Base-by-base conservation (phyloP, 805 yeast genomes). In the Saturnispora ahearnii region DNA sequence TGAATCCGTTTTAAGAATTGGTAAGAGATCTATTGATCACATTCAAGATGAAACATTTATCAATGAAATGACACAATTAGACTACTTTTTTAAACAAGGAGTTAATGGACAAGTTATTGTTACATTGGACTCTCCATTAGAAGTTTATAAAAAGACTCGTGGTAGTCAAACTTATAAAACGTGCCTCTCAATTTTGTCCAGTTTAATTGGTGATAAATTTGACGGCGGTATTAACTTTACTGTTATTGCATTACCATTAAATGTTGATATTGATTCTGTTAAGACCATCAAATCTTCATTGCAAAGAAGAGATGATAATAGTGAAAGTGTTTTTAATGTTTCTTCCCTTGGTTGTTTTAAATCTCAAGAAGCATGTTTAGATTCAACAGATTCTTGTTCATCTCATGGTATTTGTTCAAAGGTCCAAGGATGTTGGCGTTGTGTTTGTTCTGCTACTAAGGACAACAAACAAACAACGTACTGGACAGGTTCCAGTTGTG, bases 401-500 rank as follows among this genome's bases (percentile, higher is more conserved):
- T 67, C 71, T n/a, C 82, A 78, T 59, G 84, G 84, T 10, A 49
- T 64, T 12, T 79, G 84, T 58, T 51, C 73, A 10, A 62, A 73
- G 53, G 50, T 63, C 40, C 67, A 66, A 12, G 60, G 60, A 28
- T 73, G 78, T 61, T 79, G 77, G 76, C 65, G 69, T 44, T 79
- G 84, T 62, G 57, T 65, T 24, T 79, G 84, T 59, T 56, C 73
- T 2, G 60, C 81, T 13, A 68, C 76, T 5, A 64, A 59, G 44
- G 64, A 69, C 52, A 62, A 68, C 12, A 68, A 70, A 34, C 68
- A 68, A 51, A 77, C 82, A 28, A 74, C 77, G 41, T 65, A 65
- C 48, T 79, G 83, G 83, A 63, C 77, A 1, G 84, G 84, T 24
- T 57, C 56, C 51, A 77, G 79, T 53, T 85, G 93, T 64, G 71